phyloP scores from a whole-genome alignment of 2,329 filamentous ascomycete species.

The Colletotrichum agaves region DNA sequence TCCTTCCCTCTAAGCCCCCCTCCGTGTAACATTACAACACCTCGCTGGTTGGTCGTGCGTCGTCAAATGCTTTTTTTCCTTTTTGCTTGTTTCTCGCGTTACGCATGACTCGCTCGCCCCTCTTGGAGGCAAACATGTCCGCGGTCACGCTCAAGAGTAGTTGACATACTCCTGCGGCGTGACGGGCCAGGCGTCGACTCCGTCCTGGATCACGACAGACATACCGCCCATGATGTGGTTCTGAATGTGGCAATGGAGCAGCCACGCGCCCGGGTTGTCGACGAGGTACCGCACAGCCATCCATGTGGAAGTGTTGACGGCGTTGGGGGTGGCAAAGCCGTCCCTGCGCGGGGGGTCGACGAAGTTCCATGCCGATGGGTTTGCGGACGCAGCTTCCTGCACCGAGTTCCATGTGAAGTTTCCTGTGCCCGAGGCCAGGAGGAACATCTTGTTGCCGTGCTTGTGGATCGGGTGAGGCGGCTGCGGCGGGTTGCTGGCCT shows the following conservation, averaged over 20 bases:
- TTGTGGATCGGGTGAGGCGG: conserved; percentile 72
- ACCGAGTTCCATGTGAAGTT: conserved; percentile 63
- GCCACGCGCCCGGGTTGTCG: conserved; percentile 62
- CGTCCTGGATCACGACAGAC: conserved; percentile 62
- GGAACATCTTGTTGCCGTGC: conserved; percentile 69
- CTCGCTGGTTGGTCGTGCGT: background rate
- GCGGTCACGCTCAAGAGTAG: conserved; percentile 2
- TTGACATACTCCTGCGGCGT: conserved; percentile 52
- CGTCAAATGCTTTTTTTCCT: background rate
- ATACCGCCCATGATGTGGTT: conserved; percentile 66
- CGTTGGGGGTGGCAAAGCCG: conserved; percentile 52
- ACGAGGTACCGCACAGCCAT: conserved; percentile 64
- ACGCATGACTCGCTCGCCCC: no score
- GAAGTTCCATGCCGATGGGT: conserved; percentile 66
- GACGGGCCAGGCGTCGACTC: conserved; percentile 54
- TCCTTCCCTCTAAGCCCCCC: background rate
- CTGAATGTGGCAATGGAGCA: conserved; percentile 67
- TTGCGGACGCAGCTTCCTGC: conserved; percentile 59
- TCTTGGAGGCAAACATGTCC: no score
- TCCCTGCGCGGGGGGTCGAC: conserved; percentile 65
- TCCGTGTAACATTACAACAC: conserved; percentile 25
- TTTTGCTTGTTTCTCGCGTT: background rate
- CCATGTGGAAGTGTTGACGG: conserved; percentile 52
- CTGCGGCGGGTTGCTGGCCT: conserved; percentile 55
- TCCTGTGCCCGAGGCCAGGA: conserved; percentile 63